phyloP scores from a whole-genome alignment of 306 rosid species.

The Trifolium repens region DNA sequence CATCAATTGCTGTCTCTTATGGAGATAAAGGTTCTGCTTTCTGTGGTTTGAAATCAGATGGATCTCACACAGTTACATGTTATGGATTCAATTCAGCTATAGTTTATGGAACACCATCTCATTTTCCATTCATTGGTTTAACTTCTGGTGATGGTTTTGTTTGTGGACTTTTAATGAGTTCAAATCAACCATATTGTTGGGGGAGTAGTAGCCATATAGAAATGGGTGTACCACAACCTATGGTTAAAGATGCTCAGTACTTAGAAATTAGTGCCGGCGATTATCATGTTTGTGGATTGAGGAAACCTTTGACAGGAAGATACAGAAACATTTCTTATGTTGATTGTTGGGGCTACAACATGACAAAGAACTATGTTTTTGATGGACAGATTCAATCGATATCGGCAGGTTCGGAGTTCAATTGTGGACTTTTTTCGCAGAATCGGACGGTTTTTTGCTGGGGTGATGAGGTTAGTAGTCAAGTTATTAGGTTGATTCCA shows the following conservation, averaged over 20 bases:
- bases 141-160: slow-evolving; percentile 90
- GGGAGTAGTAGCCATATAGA: slow-evolving; percentile 73
- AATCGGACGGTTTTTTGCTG: slow-evolving; percentile 86
- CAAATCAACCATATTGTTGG: slow-evolving; percentile 94
- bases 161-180: slow-evolving; percentile 83
- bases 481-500: slow-evolving; percentile 65
- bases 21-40: slow-evolving; percentile 85
- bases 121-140: slow-evolving; percentile 71
- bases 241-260: slow-evolving; percentile 68
- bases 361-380: slow-evolving; percentile 75
- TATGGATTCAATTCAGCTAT: slow-evolving; percentile 84
- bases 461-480: slow-evolving; percentile 84
- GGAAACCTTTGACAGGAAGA: slow-evolving; percentile 56
- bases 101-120: slow-evolving; percentile 71
- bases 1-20: slow-evolving; percentile 82
- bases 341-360: slow-evolving; percentile 98
- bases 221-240: slow-evolving; percentile 93
- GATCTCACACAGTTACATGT: slow-evolving; percentile 82
- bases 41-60: slow-evolving; percentile 85
- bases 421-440: slow-evolving; percentile 83
- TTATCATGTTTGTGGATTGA: slow-evolving; percentile 80
- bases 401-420: slow-evolving; percentile 87
- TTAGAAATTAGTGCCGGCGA: slow-evolving; percentile 93
- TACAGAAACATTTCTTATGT: slow-evolving; percentile 65
- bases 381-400: slow-evolving; percentile 80